phyloP scores from a whole-genome alignment of 2,329 filamentous ascomycete species.

The Venturia carpophila region DNA sequence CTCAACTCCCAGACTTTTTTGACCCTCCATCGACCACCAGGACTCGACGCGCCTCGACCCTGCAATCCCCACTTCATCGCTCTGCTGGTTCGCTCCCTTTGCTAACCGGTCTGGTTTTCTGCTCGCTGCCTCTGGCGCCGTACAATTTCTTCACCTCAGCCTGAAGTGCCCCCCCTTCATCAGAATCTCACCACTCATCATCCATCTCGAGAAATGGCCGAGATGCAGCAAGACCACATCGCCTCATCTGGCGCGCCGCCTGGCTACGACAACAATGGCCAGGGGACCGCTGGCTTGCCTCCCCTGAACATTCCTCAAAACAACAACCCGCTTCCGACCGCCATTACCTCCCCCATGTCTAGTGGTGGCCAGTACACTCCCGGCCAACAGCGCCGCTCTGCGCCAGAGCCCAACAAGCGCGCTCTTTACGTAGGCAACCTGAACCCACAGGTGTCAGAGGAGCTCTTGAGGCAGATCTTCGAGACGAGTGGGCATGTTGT shows the following conservation, averaged over 20 bases:
- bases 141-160: constrained; percentile 7
- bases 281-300: constrained; percentile 73
- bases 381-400: constrained; percentile 71
- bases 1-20: constrained; percentile 7
- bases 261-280: constrained; percentile 70
- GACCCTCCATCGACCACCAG: constrained; percentile 9
- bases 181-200: constrained; percentile 61
- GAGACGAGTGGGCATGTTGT: constrained; percentile 97
- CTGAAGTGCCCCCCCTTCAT: constrained; percentile 34
- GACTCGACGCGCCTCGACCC: neutral
- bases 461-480: constrained; percentile 94
- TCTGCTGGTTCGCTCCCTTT: neutral
- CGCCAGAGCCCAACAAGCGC: constrained; percentile 96
- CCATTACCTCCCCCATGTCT: constrained; percentile 81
- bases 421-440: constrained; percentile 92
- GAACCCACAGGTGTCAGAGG: constrained; percentile 90
- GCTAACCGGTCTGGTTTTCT: neutral
- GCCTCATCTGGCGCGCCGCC: constrained; percentile 56
- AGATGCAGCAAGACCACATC: constrained; percentile 10
- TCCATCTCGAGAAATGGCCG: constrained; percentile 20
- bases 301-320: constrained; percentile 85
- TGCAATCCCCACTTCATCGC: neutral
- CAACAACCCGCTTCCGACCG: constrained; percentile 88
- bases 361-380: constrained; percentile 35
- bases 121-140: constrained; percentile 7